Conservation (phyloP, 495 filamentous ascomycete species). For the Usnea hakonensis region DNA sequence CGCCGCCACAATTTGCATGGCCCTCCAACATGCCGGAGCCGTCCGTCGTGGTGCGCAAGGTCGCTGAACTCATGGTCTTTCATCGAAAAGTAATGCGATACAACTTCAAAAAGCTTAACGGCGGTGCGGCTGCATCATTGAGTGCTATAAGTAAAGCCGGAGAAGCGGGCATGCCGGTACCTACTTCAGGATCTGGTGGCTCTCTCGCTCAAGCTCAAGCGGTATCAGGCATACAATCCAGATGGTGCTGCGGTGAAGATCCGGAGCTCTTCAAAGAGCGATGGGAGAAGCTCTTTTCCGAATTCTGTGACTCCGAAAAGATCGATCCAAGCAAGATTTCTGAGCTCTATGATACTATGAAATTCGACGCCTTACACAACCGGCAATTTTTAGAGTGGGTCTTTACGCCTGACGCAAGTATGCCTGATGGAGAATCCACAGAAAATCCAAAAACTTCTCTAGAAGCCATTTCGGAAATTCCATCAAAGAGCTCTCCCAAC, state of each 20-base stretch:
- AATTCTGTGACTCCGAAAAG: slow-evolving; percentile 95
- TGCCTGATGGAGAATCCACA: slow-evolving; percentile 53
- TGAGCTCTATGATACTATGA: slow-evolving; percentile 98
- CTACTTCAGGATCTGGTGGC: slow-evolving; percentile 10
- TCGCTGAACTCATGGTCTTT: slow-evolving; percentile 95
- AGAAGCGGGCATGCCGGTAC: slow-evolving; percentile 24
- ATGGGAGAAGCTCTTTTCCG: slow-evolving; percentile 96
- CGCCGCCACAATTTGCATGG: slow-evolving; percentile 94
- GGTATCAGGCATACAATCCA: slow-evolving; percentile 66
- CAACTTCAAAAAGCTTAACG: slow-evolving; percentile 74
- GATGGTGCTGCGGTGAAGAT: slow-evolving; percentile 97
- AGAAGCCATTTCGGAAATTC: slow-evolving; percentile 21
- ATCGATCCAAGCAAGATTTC: slow-evolving; percentile 97
- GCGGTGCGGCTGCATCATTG: slow-evolving; percentile 51
- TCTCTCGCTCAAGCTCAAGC: slow-evolving; percentile 39
- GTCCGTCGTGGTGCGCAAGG: slow-evolving; percentile 78
- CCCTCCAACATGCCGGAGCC: slow-evolving; percentile 86
- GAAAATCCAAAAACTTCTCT: slow-evolving; percentile 24
- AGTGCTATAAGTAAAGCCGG: slow-evolving; percentile 35
- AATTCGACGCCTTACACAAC: slow-evolving; percentile 96
- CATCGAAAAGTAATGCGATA: slow-evolving; percentile 89
- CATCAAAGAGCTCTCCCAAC: slow-evolving; percentile 1
- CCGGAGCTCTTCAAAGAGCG: slow-evolving; percentile 89
- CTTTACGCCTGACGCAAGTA: slow-evolving; percentile 70
- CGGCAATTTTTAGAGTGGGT: slow-evolving; percentile 96